Evolutionary conservation across 768 basidiomycete genomes (phyloP), one percentile per base, ranked within the genome.

Genomic region (Suillus variegatus): DNA sequence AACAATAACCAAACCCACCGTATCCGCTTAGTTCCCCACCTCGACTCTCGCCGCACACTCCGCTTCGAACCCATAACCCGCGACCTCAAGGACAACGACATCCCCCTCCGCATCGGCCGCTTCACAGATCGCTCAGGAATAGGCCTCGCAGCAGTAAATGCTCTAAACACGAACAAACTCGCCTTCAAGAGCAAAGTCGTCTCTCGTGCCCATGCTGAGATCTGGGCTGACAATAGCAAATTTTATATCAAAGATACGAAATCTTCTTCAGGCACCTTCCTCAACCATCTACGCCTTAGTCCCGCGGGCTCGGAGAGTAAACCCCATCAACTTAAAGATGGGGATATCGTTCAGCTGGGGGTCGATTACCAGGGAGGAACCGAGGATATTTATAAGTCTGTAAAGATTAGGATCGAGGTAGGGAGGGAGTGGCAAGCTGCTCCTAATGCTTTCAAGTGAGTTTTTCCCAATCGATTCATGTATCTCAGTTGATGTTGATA

Each of bases 331-430:
- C 82, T 98, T 71, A 94, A 92, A 78, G 97, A 99, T 66, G 97
- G 97, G 1, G 96, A 98, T 79, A 85, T 98, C 38, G 78, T 99
- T 22, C 97, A 98, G 78, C 88, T 98, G 1, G 97, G 97, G 1
- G 95, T 99, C 38, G 97, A 99, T 75, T 99, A 97, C 77, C 97
- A 98, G 76, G 97, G 97, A 8, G 97, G 97, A 0, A 88, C 93
- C 12, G 96, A 99, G 80, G 96, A 98, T 77, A 95, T 97, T 61
- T 99, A 97, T 78, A 92, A 97, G 80, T 94, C 92, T 65, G 94
- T 99, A 65, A 98, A 97, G 86, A 98, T 99, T 74, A 85, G 93
- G 69, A 82, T 98, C 62, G 97, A 99, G 78, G 78, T 97, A 20
- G 88, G 88, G 8, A 80, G 97, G 66, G 95, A 95, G 76, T 98